Evolutionary conservation across 208 protist genomes (phyloP).

Genomic region (Trypanosoma vivax): DNA sequence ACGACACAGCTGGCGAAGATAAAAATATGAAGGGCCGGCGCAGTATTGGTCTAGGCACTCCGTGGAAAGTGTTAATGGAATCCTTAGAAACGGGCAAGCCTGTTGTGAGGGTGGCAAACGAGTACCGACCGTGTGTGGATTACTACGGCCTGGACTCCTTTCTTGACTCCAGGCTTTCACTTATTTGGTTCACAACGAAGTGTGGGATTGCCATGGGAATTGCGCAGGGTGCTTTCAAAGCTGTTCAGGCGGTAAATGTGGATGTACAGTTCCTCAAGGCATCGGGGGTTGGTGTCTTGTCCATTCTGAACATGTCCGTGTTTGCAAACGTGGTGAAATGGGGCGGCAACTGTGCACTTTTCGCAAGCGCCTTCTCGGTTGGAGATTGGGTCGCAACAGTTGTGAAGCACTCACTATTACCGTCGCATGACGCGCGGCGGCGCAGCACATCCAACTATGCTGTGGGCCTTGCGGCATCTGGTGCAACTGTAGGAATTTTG

Average conservation of each 20-base stretch:
- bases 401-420: constrained; percentile 39
- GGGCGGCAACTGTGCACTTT: constrained; percentile 65
- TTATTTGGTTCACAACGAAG: constrained; percentile 83
- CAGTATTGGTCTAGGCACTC: constrained; percentile 18
- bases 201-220: constrained; percentile 75
- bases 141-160: constrained; percentile 82
- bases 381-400: constrained; percentile 53
- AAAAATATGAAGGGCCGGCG: not conserved
- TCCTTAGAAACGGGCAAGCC: constrained; percentile 59
- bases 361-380: constrained; percentile 59
- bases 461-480: constrained; percentile 56
- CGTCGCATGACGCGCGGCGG: constrained; percentile 50
- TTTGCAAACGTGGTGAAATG: constrained; percentile 78
- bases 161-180: constrained; percentile 56
- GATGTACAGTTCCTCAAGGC: constrained; percentile 79
- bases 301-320: constrained; percentile 80
- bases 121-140: constrained; percentile 67
- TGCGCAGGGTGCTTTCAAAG: constrained; percentile 52
- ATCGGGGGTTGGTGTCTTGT: constrained; percentile 70
- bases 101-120: constrained; percentile 52
- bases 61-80: constrained; percentile 65
- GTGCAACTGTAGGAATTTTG: constrained; percentile 67
- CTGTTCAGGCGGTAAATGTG: constrained; percentile 66
- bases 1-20: not conserved
- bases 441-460: constrained; percentile 74